Evolutionary conservation across 2,329 filamentous ascomycete genomes (phyloP).

Genomic region (Harringtonia aguacate): DNA sequence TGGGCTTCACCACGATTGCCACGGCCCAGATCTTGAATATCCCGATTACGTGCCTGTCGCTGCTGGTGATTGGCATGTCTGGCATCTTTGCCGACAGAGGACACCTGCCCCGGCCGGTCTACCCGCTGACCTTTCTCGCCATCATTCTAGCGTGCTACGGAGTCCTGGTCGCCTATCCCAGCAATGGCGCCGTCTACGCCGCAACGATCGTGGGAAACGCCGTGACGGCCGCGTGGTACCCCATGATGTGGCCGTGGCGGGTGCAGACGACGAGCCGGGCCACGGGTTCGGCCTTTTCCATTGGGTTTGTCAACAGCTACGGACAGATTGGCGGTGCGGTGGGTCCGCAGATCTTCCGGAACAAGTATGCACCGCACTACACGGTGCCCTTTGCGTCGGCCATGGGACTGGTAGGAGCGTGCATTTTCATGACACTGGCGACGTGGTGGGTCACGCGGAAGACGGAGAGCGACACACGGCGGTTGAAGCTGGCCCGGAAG

Average conservation of each 20-base stretch:
- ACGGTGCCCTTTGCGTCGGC: no score
- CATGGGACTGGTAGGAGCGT: no score
- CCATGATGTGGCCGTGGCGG: conserved; percentile 11
- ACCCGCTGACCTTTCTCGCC: conserved; percentile 3
- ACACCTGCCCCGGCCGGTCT: conserved; percentile 6
- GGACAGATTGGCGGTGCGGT: conserved; percentile 12
- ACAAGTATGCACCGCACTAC: conserved; percentile 9
- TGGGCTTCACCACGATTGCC: conserved; percentile 26
- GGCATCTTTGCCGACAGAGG: conserved; percentile 10
- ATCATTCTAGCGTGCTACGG: conserved; percentile 8
- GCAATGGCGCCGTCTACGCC: conserved; percentile 19
- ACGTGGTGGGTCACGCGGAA: no score
- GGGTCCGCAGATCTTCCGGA: conserved; percentile 10
- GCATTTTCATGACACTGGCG: no score
- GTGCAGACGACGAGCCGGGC: conserved; percentile 7
- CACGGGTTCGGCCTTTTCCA: conserved; percentile 10
- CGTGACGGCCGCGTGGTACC: conserved; percentile 25
- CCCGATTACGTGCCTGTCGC: no score
- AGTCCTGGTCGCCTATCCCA: conserved; percentile 8
- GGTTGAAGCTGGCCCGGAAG: no score
- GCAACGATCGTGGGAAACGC: conserved; percentile 35
- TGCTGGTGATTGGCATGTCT: no score
- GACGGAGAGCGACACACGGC: no score
- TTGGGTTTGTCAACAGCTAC: conserved; percentile 11
- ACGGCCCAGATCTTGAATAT: conserved; percentile 36